Percentiles rank a stretch among this genome's conserved stretches.
Evolutionary conservation across 1,284 basidiomycete species (phyloP).

Genomic region (Lentinus polychrous): DNA sequence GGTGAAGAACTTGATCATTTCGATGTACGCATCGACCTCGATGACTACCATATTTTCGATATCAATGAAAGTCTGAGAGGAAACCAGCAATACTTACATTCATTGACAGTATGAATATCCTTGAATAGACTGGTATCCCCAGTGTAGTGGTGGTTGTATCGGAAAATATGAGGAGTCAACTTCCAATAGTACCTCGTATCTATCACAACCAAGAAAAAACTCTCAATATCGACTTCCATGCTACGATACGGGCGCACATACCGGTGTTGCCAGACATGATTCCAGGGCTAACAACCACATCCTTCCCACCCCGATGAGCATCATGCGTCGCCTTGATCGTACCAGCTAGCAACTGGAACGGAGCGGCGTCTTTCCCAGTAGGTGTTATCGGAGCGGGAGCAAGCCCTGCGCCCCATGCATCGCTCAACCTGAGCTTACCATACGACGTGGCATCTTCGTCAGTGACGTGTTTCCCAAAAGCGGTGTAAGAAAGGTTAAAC

Average conservation of each 20-base stretch:
- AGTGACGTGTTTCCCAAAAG: conserved; percentile 32
- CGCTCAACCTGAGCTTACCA: conserved; percentile 33
- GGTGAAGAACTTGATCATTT: conserved; percentile 40
- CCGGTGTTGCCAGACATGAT: conserved; percentile 45
- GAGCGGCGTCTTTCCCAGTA: conserved; percentile 30
- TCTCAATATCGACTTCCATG: not conserved
- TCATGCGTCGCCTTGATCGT: conserved; percentile 42
- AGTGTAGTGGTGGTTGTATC: conserved; percentile 35
- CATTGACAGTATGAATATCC: conserved; percentile 55
- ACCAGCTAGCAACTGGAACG: conserved; percentile 44
- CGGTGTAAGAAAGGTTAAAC: conserved; percentile 39
- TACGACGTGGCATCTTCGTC: conserved; percentile 20
- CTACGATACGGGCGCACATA: conserved; percentile 13
- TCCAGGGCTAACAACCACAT: conserved; percentile 37
- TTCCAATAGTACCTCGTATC: conserved; percentile 44
- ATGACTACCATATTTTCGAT: conserved; percentile 25
- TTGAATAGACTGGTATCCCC: conserved; percentile 29
- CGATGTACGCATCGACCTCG: conserved; percentile 29
- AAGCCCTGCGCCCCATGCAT: conserved; percentile 38
- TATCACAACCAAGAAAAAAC: conserved; percentile 10
- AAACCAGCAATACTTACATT: conserved; percentile 21
- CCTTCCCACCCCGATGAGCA: conserved; percentile 24
- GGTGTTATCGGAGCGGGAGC: conserved; percentile 55
- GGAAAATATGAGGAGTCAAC: conserved; percentile 41
- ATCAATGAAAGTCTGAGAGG: conserved; percentile 3